Evolutionary conservation across 306 rosid genomes (phyloP), one percentile per base, ranked within the genome.

Genomic region (Erythrophleum fordii): DNA sequence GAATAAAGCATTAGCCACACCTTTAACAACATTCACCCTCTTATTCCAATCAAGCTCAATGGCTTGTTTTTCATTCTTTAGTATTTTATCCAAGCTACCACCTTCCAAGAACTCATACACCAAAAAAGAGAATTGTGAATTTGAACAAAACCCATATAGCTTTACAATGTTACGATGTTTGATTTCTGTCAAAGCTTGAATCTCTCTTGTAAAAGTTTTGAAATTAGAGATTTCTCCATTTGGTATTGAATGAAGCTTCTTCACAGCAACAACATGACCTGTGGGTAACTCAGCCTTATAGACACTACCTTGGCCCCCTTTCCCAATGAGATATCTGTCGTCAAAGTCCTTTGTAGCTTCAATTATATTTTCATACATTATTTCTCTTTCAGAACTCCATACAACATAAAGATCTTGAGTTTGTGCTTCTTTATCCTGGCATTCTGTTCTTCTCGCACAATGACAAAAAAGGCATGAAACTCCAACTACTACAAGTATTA

Each of bases 101-200:
- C n/a, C n/a, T n/a, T n/a, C n/a, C n/a, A n/a, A n/a, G n/a, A n/a
- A n/a, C n/a, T 52, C 75, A 71, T 58, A 77, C 23, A 80, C 83
- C 42, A 80, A 22, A 25, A 80, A 49, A 0, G 73, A 72, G 56
- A 59, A 37, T 45, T 18, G 53, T 17, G 73, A 5, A 62, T 49
- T 77, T 4, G 59, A 62, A 62, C 20, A 72, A 51, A 61, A 80
- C 12, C 78, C 73, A 2, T 8, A 10, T 2, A 80, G 8, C 67
- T 62, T 80, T 18, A 80, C 65, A 4, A 80, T 80, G 66, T 80
- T 80, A 41, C 58, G 64, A 42, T 80, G 74, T 20, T 45, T 72
- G 25, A 60, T 62, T 62, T 48, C 28, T 62, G 48, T 72, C 53
- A 80, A 62, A 11, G 78, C 53, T 23, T 2, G 73, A 80, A 80